A percentile compares a stretch with the other conserved stretches of the same genome.
These are phyloP conservation scores for Albifimbria verrucaria DNA, from an alignment of 2,329 filamentous ascomycete species.

Conservation along the genomic window DNA sequence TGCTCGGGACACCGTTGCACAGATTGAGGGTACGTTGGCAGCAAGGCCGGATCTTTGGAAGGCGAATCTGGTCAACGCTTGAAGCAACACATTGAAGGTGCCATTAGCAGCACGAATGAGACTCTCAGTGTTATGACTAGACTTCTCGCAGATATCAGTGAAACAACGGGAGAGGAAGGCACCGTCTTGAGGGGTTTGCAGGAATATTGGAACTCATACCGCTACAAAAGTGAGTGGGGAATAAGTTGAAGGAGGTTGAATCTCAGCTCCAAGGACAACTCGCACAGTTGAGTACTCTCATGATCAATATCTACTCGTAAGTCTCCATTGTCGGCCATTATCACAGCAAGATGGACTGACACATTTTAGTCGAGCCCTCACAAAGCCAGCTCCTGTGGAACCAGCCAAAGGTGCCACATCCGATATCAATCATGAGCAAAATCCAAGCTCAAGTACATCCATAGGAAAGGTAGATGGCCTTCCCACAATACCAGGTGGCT, in stretches of 20 bases:
- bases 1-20: slow-evolving; percentile 26
- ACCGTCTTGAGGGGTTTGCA: slow-evolving; percentile 17
- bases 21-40: slow-evolving; percentile 25
- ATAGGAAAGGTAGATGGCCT: too few species aligned
- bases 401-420: too few species aligned
- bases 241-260: slow-evolving; percentile 27
- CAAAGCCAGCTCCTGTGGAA: slow-evolving; percentile 21
- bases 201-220: slow-evolving; percentile 30
- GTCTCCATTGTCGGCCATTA: slow-evolving; percentile 3
- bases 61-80: slow-evolving; percentile 23
- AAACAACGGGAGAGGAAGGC: slow-evolving; percentile 16
- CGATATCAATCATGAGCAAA: too few species aligned
- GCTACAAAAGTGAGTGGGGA: slow-evolving; percentile 28
- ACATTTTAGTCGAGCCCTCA: slow-evolving; percentile 19
- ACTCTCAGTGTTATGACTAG: slow-evolving; percentile 26
- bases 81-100: slow-evolving; percentile 24
- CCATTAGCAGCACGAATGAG: slow-evolving; percentile 20
- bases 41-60: slow-evolving; percentile 26
- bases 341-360: not conserved
- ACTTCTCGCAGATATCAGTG: slow-evolving; percentile 23
- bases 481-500: too few species aligned
- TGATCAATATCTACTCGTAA: slow-evolving; percentile 31
- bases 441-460: too few species aligned
- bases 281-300: slow-evolving; percentile 21
- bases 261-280: slow-evolving; percentile 24